Conservation (phyloP, 441 rosid species). For the Theobroma grandiflorum region DNA sequence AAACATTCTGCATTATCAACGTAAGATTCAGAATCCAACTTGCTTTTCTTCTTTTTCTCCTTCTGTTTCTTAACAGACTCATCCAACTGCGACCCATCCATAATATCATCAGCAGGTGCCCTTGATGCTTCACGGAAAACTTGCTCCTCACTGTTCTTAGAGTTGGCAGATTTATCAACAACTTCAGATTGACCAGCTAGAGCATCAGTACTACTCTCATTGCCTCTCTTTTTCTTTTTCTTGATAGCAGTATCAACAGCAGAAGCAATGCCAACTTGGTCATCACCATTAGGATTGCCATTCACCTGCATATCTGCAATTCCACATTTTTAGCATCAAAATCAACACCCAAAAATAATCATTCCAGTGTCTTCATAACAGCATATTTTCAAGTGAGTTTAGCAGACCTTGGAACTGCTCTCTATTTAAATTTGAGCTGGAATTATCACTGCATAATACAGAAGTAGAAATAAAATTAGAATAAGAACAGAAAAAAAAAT, state of each 20-base stretch:
- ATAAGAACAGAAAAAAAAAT: not conserved
- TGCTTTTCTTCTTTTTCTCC: slow-evolving; percentile 50
- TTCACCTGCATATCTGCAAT: slow-evolving; percentile 29
- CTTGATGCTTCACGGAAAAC: slow-evolving; percentile 19
- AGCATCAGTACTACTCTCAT: slow-evolving; percentile 27
- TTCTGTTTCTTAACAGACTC: slow-evolving; percentile 37
- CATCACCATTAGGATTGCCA: slow-evolving; percentile 21
- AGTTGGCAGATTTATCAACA: slow-evolving; percentile 31
- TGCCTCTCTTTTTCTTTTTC: slow-evolving; percentile 37
- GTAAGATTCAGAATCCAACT: slow-evolving; percentile 17
- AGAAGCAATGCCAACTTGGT: slow-evolving; percentile 17
- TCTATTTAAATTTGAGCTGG: slow-evolving; percentile 34
- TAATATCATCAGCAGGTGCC: slow-evolving; percentile 25
- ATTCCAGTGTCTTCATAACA: not conserved
- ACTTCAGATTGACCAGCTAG: slow-evolving; percentile 26
- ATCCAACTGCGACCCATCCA: slow-evolving; percentile 16
- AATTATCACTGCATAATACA: slow-evolving; percentile 43
- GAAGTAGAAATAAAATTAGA: slow-evolving; percentile 25
- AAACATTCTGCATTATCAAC: slow-evolving; percentile 15
- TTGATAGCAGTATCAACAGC: slow-evolving; percentile 22
- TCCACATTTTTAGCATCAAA: slow-evolving; percentile 20
- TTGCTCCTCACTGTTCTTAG: slow-evolving; percentile 35
- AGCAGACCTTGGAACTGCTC: slow-evolving; percentile 45
- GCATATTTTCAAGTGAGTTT: not conserved
- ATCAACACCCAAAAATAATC: not conserved